Conservation (phyloP, 768 basidiomycete species). For the Suillus spraguei region DNA sequence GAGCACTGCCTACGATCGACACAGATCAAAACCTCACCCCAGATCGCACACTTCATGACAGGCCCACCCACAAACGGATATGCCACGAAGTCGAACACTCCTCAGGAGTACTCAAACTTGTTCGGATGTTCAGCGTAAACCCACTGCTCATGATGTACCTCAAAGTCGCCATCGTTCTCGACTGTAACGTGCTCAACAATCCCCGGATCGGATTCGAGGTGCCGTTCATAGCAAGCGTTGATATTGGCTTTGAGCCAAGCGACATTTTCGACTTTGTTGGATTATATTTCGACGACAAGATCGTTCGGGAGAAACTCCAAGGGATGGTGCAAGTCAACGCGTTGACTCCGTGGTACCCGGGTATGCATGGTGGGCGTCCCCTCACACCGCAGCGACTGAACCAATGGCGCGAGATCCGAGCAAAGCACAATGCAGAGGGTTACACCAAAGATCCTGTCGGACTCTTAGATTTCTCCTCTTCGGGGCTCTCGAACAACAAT, state of each 20-base stretch:
- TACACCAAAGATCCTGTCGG: not conserved
- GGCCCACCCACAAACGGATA: not conserved
- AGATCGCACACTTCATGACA: not conserved
- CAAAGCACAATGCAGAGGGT: not conserved
- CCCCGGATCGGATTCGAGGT: not conserved
- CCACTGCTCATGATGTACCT: slow-evolving; percentile 1
- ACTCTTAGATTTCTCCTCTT: not conserved
- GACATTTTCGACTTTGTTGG: not conserved
- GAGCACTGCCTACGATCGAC: not conserved
- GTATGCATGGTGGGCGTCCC: not conserved
- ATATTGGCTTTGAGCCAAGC: not conserved
- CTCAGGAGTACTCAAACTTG: not conserved
- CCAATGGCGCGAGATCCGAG: not conserved
- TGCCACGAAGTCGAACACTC: not conserved
- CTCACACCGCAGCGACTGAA: not conserved
- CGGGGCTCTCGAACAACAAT: not conserved
- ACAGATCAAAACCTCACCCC: not conserved
- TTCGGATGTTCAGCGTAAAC: not conserved
- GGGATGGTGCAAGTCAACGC: slow-evolving; percentile 1
- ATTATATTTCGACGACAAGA: not conserved
- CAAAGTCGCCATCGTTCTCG: not conserved
- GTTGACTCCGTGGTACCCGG: not conserved
- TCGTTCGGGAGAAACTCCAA: not conserved
- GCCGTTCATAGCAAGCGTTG: not conserved
- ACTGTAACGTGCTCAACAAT: not conserved